A percentile compares a stretch with the other conserved stretches of the same genome.
These are phyloP conservation scores for Nemania diffusa DNA, from an alignment of 2,329 filamentous ascomycete species.

Conservation along the genomic window DNA sequence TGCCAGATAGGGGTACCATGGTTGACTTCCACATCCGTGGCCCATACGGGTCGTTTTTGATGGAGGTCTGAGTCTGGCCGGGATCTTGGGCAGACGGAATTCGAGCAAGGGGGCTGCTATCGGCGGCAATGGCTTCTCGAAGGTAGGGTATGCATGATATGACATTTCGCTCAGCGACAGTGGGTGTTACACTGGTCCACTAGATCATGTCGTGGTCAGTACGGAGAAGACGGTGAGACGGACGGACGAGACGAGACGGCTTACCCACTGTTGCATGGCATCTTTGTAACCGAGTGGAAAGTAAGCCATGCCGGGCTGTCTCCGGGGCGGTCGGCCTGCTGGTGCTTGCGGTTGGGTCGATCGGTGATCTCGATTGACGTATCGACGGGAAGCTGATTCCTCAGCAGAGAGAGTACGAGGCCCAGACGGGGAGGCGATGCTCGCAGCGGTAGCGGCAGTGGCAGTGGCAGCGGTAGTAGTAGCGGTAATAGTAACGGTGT, in stretches of 20 bases:
- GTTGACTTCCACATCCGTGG: constrained; percentile 86
- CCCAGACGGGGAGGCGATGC: constrained; percentile 27
- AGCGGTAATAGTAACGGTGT: constrained; percentile 21
- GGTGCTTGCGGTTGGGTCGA: constrained; percentile 52
- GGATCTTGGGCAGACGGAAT: constrained; percentile 53
- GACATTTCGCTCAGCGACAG: constrained; percentile 86
- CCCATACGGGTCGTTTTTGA: constrained; percentile 79
- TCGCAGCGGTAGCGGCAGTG: constrained; percentile 9
- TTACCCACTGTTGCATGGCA: constrained; percentile 88
- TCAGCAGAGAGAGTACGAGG: constrained; percentile 44
- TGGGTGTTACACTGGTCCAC: constrained; percentile 89
- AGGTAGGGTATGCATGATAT: constrained; percentile 87
- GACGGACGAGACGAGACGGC: constrained; percentile 48
- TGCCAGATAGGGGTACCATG: constrained; percentile 85
- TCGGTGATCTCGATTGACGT: constrained; percentile 52
- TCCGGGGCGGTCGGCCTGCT: constrained; percentile 41
- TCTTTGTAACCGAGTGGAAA: constrained; percentile 95
- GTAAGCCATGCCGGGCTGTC: constrained; percentile 56
- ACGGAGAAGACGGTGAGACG: background rate
- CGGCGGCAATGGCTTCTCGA: constrained; percentile 73
- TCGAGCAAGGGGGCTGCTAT: constrained; percentile 47
- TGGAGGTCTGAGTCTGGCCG: constrained; percentile 56
- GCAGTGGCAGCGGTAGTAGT: background rate
- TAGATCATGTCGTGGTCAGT: constrained; percentile 50
- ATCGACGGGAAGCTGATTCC: constrained; percentile 38